Percentiles rank a stretch among this genome's conserved stretches.
Conservation (phyloP, 75 land plant genomes). For the Adiantum capillusveneris region DNA sequence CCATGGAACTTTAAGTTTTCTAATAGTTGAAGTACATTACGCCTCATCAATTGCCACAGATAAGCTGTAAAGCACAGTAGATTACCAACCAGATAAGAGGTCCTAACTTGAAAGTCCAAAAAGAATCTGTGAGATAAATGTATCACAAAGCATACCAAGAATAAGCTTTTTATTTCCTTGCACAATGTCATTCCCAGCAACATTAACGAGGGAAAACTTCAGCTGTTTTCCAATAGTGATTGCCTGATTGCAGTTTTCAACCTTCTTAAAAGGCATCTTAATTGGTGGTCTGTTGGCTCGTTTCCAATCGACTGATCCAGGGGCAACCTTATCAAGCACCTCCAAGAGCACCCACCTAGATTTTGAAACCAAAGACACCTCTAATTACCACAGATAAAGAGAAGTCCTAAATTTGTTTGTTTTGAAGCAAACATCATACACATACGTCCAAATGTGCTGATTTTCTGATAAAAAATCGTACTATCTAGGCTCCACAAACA, state of each 20-base stretch:
- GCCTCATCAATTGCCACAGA: conserved; percentile 95
- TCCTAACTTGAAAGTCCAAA: neutral
- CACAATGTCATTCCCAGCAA: conserved; percentile 89
- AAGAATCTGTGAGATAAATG: neutral
- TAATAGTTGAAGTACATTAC: conserved; percentile 69
- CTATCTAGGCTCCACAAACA: no score
- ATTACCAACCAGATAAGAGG: neutral
- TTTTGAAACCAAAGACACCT: neutral
- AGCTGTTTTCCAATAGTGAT: conserved; percentile 68
- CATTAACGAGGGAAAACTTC: conserved; percentile 89
- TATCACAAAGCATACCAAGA: conserved; percentile 47
- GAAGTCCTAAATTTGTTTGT: no score
- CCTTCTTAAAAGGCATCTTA: conserved; percentile 94
- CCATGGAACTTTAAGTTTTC: conserved; percentile 69
- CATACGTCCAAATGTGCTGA: no score
- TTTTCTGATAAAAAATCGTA: no score
- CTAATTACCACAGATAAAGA: no score
- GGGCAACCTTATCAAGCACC: conserved; percentile 85
- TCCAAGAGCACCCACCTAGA: conserved; percentile 89
- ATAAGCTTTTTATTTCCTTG: conserved; percentile 97
- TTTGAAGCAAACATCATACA: no score
- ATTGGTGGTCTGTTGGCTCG: conserved; percentile 85
- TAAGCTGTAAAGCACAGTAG: conserved; percentile 46
- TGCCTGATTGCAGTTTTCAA: conserved; percentile 96
- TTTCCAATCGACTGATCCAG: conserved; percentile 91